Base-by-base conservation (phyloP, 192 early-diverging fungal genomes). In the Gryganskiella cystojenkinii region DNA sequence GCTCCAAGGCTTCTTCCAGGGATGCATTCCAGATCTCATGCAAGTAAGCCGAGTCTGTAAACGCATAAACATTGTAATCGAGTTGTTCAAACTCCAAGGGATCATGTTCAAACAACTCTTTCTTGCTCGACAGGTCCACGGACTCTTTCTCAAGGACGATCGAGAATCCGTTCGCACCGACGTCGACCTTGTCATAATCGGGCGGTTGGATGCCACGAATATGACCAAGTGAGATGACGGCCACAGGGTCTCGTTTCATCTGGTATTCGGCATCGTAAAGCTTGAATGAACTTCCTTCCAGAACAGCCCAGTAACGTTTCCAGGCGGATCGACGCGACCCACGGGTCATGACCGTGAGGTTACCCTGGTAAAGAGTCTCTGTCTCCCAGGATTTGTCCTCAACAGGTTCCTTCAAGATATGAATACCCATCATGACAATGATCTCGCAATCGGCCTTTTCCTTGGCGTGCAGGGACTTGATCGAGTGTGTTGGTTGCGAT, bases 181-280 rank as follows among this genome's bases (percentile, higher is more conserved):
- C 61, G 19, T 78, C 67, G 31, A 69, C 61, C 40, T 78, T 78
- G 47, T 78, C 74, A 30, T 64, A 69, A 34, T 78, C 74, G 6
- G 66, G 74, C 22, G 60, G 66, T 35, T 78, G 73, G 7, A 78
- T 54, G 33, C 31, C 45, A 15, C 52, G 46, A 15, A 78, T 20
- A 25, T 64, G 45, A 0, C 59, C 73, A 14, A 78, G 24, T 19
- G 65, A 52, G 43, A 78, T 68, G 2, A 40, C 20, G 2, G 74
- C 67, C 25, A 69, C 33, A n/a, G 74, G 55, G 3, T 78, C 67
- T 10, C 74, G 74, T 65, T 69, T 78, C 66, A 44, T 24, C 27
- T 78, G 73, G 45, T 78, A 68, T 34, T 78, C 73, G 15, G 66
- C 58, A 47, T 78, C 74, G 44, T 78, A 78, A 7, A 78, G 55